phyloP scores from a whole-genome alignment of 306 rosid genomes.

The Albizia julibrissin region DNA sequence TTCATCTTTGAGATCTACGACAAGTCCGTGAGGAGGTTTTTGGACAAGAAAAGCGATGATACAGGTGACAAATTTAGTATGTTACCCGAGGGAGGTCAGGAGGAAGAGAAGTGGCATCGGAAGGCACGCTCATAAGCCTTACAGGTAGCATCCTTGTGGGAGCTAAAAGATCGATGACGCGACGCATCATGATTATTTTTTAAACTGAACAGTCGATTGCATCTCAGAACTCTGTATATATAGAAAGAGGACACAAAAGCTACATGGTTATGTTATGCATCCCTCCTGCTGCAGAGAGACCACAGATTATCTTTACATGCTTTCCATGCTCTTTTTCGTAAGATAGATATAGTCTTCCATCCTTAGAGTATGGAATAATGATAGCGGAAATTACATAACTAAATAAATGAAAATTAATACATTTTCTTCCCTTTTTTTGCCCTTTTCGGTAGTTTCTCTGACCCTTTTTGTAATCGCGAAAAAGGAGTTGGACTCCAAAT shows the following conservation, averaged over 20 bases:
- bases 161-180: slow-evolving; percentile 37
- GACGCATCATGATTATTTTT: background rate
- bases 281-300: slow-evolving; percentile 34
- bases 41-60: slow-evolving; percentile 35
- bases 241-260: slow-evolving; percentile 32
- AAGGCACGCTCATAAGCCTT: slow-evolving; percentile 15
- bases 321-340: slow-evolving; percentile 7
- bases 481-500: background rate
- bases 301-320: slow-evolving; percentile 15
- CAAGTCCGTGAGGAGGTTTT: slow-evolving; percentile 49
- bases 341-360: background rate
- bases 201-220: slow-evolving; percentile 13
- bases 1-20: slow-evolving; percentile 66
- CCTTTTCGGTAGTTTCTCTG: background rate
- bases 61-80: slow-evolving; percentile 30
- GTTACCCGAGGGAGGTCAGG: slow-evolving; percentile 34
- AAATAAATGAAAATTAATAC: slow-evolving; percentile 14
- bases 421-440: background rate
- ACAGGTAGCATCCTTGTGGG: slow-evolving; percentile 25
- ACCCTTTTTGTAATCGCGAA: background rate
- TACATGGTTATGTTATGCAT: background rate
- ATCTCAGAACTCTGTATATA: slow-evolving; percentile 37
- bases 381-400: background rate
- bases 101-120: slow-evolving; percentile 21
- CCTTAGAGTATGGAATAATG: background rate